Conservation (phyloP, 352 stramenopile species). For the Phytophthora tentaculata region DNA sequence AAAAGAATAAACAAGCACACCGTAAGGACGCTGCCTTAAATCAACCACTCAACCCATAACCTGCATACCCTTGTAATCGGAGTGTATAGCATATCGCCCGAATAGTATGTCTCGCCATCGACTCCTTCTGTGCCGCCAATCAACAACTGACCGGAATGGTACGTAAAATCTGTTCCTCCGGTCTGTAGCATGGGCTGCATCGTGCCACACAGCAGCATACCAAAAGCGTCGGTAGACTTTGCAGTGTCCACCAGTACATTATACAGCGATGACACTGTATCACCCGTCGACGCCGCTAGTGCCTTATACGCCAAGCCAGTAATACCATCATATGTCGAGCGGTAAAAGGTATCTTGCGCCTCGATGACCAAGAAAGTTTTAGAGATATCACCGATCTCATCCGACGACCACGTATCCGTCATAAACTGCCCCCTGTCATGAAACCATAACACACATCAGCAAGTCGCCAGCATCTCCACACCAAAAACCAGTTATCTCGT, state of each 20-base stretch:
- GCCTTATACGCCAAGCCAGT: conserved; percentile 72
- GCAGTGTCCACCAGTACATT: conserved; percentile 52
- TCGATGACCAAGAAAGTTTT: conserved; percentile 83
- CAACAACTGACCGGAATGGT: conserved; percentile 67
- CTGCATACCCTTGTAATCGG: conserved; percentile 62
- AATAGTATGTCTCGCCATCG: conserved; percentile 65
- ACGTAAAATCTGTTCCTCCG: conserved; percentile 47
- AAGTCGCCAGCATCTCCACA: too few relatives aligned
- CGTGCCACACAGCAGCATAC: conserved; percentile 79
- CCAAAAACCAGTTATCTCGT: too few relatives aligned
- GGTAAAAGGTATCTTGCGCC: conserved; percentile 78
- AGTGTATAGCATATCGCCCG: conserved; percentile 77
- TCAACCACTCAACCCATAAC: too few relatives aligned
- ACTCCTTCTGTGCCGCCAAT: conserved; percentile 68
- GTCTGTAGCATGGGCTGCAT: conserved; percentile 70
- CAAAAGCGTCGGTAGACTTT: conserved; percentile 62
- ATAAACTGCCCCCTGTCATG: conserved; percentile 67
- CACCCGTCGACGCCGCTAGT: conserved; percentile 50
- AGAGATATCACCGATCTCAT: conserved; percentile 52
- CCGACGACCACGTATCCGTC: conserved; percentile 70
- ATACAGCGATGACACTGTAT: conserved; percentile 62
- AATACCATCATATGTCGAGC: conserved; percentile 79
- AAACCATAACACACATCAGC: conserved; percentile 16
- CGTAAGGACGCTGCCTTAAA: too few relatives aligned
- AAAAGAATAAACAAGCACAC: too few relatives aligned